These are phyloP conservation scores for Dioszegia aurantiaca DNA, from an alignment of 768 basidiomycete genomes.

Conservation along the genomic window DNA sequence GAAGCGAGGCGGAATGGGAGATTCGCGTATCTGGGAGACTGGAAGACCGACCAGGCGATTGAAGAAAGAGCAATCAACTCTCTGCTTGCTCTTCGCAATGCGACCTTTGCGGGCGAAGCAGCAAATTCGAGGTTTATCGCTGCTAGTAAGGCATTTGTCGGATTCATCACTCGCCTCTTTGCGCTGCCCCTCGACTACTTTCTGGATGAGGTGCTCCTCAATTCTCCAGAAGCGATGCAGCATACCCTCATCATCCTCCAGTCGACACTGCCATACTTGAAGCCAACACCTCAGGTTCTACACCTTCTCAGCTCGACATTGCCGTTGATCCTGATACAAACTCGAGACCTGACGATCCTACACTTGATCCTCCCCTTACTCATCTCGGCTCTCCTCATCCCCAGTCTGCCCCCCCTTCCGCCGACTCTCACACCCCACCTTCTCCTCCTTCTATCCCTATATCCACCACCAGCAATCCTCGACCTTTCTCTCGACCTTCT, in stretches of 20 bases:
- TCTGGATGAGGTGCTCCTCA: constrained; percentile 30
- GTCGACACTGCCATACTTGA: constrained; percentile 34
- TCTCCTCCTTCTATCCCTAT: constrained; percentile 35
- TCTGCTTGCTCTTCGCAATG: constrained; percentile 80
- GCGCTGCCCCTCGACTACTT: constrained; percentile 21
- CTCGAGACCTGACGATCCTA: constrained; percentile 40
- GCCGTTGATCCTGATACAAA: constrained; percentile 35
- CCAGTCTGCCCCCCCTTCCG: constrained; percentile 21
- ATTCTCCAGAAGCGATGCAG: constrained; percentile 48
- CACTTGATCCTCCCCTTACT: constrained; percentile 41
- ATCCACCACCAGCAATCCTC: constrained; percentile 58
- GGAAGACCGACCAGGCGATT: constrained; percentile 25
- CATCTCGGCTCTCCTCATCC: constrained; percentile 29
- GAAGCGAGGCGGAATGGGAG: neutral
- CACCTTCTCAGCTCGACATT: constrained; percentile 18
- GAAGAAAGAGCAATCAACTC: constrained; percentile 79
- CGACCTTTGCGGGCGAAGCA: constrained; percentile 48
- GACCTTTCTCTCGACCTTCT: constrained; percentile 67
- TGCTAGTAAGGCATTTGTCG: constrained; percentile 18
- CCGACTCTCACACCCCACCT: constrained; percentile 36
- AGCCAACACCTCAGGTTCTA: constrained; percentile 5
- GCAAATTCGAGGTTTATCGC: constrained; percentile 33
- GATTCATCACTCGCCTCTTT: constrained; percentile 35
- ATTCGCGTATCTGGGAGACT: constrained; percentile 19
- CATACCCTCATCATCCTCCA: constrained; percentile 52